phyloP scores from a whole-genome alignment of 2,329 filamentous ascomycete genomes.

The Alternaria sp. region DNA sequence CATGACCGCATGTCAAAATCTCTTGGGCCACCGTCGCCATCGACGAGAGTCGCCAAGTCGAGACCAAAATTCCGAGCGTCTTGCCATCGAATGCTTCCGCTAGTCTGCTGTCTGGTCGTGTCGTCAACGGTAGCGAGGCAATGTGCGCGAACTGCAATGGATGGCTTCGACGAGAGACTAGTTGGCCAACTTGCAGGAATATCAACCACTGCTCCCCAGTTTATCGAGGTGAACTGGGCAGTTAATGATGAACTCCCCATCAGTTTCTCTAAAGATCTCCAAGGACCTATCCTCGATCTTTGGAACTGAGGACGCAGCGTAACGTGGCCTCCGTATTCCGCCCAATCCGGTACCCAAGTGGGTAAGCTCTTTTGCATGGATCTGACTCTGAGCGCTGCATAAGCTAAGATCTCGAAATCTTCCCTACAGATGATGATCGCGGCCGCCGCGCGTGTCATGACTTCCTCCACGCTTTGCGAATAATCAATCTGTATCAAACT shows the following conservation, averaged over 20 bases:
- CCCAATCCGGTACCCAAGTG: constrained; percentile 27
- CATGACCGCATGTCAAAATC: constrained; percentile 6
- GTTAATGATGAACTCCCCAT: background rate
- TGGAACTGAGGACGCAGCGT: constrained; percentile 20
- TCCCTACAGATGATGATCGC: constrained; percentile 23
- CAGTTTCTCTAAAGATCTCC: constrained; percentile 20
- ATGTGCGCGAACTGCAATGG: constrained; percentile 15
- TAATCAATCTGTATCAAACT: constrained; percentile 24
- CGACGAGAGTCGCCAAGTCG: constrained; percentile 7
- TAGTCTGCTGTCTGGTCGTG: background rate
- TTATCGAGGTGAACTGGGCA: constrained; percentile 7
- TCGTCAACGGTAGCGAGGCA: constrained; percentile 22
- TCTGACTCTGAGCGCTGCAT: constrained; percentile 13
- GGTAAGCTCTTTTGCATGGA: constrained; percentile 4
- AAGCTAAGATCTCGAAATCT: constrained; percentile 21
- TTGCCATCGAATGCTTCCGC: constrained; percentile 8
- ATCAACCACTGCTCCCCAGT: constrained; percentile 12
- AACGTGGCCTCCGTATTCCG: constrained; percentile 5
- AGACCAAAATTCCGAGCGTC: constrained; percentile 8
- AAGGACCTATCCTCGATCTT: constrained; percentile 16
- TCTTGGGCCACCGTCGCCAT: background rate
- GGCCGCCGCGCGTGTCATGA: constrained; percentile 17
- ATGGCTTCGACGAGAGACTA: background rate
- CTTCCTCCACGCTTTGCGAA: constrained; percentile 22
- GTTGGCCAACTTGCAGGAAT: constrained; percentile 12